phyloP scores from a whole-genome alignment of 2,329 filamentous ascomycete genomes.

The Colletotrichum eleusines region DNA sequence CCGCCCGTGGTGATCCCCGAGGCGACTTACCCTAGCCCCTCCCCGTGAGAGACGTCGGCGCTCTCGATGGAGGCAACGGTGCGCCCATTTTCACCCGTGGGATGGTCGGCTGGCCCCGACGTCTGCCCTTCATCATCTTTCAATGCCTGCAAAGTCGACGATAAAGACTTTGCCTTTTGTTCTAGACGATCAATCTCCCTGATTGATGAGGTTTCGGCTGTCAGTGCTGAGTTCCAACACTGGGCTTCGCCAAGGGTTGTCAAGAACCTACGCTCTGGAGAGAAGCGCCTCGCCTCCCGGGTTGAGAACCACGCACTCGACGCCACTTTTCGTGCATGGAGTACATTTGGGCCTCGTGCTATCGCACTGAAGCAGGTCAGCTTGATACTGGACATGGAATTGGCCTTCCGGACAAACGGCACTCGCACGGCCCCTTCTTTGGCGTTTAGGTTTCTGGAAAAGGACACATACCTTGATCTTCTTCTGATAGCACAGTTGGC shows the following conservation, averaged over 20 bases:
- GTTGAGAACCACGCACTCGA: slow-evolving; percentile 48
- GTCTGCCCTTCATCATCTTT: neutral
- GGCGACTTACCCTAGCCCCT: slow-evolving; percentile 38
- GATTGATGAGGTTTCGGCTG: neutral
- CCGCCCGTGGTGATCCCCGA: neutral
- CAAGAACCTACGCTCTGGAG: slow-evolving; percentile 43
- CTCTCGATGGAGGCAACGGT: slow-evolving; percentile 42
- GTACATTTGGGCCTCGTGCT: slow-evolving; percentile 48
- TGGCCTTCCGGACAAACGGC: neutral
- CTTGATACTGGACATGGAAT: neutral
- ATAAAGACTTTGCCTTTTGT: slow-evolving; percentile 26
- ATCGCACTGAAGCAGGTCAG: slow-evolving; percentile 45
- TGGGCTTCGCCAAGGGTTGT: neutral
- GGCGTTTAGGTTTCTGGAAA: neutral
- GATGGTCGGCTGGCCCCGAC: neutral
- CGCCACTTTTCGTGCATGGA: slow-evolving; percentile 45
- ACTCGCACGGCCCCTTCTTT: too few relatives aligned
- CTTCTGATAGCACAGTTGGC: slow-evolving; percentile 36
- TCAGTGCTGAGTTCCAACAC: neutral
- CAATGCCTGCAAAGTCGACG: neutral
- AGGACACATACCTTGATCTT: slow-evolving; percentile 35
- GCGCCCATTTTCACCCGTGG: slow-evolving; percentile 17
- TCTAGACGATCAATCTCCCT: slow-evolving; percentile 47
- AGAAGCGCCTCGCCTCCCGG: slow-evolving; percentile 44
- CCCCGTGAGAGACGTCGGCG: slow-evolving; percentile 29